Percentiles rank a stretch among this genome's conserved stretches.
phyloP scores from a whole-genome alignment of 1,139 yeast species.

The Yamadazyma diospyri region DNA sequence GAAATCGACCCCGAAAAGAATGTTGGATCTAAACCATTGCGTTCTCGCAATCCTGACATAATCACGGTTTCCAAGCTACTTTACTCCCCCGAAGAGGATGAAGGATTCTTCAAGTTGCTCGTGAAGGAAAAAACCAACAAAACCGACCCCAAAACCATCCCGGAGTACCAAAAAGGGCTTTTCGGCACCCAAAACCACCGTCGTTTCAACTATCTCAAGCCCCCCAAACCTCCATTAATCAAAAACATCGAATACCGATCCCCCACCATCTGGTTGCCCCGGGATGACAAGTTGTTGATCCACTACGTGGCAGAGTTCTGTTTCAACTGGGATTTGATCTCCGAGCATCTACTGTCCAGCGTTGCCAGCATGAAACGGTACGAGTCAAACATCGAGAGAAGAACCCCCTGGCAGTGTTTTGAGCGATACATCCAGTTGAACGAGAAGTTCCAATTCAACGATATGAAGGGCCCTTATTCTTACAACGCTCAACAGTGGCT shows the following conservation, averaged over 20 bases:
- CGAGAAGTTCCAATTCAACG: conserved; percentile 79
- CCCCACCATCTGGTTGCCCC: conserved; percentile 95
- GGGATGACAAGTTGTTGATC: conserved; percentile 79
- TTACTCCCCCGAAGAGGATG: conserved; percentile 59
- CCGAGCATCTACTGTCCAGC: conserved; percentile 68
- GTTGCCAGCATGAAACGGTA: conserved; percentile 55
- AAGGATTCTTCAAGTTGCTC: conserved; percentile 60
- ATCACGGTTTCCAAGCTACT: conserved; percentile 54
- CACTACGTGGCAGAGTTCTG: conserved; percentile 82
- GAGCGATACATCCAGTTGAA: conserved; percentile 92
- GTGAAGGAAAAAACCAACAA: conserved; percentile 40
- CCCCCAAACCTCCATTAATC: conserved; percentile 86
- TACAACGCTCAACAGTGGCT: conserved; percentile 87
- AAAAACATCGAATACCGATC: conserved; percentile 76
- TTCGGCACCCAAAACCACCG: conserved; percentile 60
- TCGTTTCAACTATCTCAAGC: conserved; percentile 59
- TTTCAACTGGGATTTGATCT: conserved; percentile 89
- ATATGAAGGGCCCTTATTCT: conserved; percentile 85
- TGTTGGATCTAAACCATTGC: conserved; percentile 19
- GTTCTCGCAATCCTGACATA: conserved; percentile 21
- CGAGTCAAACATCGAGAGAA: conserved; percentile 82
- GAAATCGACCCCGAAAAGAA: conserved; percentile 18
- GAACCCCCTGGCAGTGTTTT: conserved; percentile 99
- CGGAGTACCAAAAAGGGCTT: conserved; percentile 51
- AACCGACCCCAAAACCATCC: conserved; percentile 19